These are phyloP conservation scores for Crithidia bombi DNA, from an alignment of 208 protist genomes.

Conservation along the genomic window DNA sequence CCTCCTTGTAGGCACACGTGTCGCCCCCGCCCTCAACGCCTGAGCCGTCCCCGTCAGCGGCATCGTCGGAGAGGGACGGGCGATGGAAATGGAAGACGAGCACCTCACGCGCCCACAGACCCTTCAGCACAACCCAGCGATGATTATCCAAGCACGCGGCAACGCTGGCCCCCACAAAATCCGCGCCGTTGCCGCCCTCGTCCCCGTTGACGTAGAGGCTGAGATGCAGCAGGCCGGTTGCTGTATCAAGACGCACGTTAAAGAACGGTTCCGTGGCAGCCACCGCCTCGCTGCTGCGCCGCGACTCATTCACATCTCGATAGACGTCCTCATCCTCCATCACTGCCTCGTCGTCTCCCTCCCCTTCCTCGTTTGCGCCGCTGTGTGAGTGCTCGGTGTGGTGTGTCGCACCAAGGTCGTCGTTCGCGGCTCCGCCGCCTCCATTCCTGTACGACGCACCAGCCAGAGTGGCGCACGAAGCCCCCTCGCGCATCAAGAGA, in stretches of 20 bases:
- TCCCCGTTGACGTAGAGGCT: conserved; percentile 45
- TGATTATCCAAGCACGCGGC: conserved; percentile 56
- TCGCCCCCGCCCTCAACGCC: neutral
- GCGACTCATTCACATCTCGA: conserved; percentile 2
- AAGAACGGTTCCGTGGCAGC: conserved; percentile 33
- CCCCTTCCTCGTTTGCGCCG: neutral
- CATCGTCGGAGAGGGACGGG: neutral
- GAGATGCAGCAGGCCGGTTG: conserved; percentile 39
- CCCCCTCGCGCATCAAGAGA: conserved; percentile 27
- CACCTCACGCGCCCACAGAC: conserved; percentile 37
- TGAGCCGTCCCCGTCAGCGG: neutral
- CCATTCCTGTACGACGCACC: too few species aligned
- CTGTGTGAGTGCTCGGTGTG: neutral
- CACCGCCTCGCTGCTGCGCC: conserved; percentile 20
- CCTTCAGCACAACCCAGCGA: conserved; percentile 50
- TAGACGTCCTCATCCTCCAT: conserved; percentile 18
- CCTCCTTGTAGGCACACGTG: neutral
- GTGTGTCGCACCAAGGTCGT: too few species aligned
- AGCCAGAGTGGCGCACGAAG: neutral
- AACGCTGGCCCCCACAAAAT: conserved; percentile 32
- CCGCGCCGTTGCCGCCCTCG: conserved; percentile 31
- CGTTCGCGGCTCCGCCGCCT: too few species aligned
- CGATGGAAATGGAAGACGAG: conserved; percentile 41
- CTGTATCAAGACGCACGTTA: conserved; percentile 38
- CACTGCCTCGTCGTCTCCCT: conserved; percentile 9